phyloP scores from a whole-genome alignment of 2,329 filamentous ascomycete species.

The Clonostachys byssicola region DNA sequence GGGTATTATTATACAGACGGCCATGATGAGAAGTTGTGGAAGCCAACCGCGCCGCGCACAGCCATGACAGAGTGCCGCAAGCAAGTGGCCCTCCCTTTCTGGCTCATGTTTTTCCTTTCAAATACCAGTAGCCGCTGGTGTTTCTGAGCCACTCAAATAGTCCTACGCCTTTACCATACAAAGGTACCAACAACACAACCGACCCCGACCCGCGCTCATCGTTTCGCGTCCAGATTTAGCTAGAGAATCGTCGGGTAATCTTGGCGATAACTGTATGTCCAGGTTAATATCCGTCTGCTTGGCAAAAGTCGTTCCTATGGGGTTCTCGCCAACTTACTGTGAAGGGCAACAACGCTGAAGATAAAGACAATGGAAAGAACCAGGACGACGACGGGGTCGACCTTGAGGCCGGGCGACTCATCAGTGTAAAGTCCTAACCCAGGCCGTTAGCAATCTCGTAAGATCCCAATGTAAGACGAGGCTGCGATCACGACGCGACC shows the following conservation, averaged over 20 bases:
- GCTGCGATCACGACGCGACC: no score
- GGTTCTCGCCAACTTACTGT: slow-evolving; percentile 62
- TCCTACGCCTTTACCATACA: no score
- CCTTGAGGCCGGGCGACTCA: slow-evolving; percentile 94
- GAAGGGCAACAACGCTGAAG: slow-evolving; percentile 94
- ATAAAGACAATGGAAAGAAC: slow-evolving; percentile 97
- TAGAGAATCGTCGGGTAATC: slow-evolving; percentile 82
- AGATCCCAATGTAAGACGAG: no score
- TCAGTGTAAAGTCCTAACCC: slow-evolving; percentile 88
- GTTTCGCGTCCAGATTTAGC: slow-evolving; percentile 30
- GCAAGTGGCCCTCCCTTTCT: no score
- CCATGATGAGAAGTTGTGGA: no score
- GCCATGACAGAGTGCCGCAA: no score
- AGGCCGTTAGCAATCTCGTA: neutral
- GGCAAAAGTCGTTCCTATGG: neutral
- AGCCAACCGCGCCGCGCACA: no score
- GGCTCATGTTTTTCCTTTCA: no score
- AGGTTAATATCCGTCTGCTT: neutral
- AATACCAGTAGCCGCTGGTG: no score
- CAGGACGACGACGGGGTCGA: slow-evolving; percentile 95
- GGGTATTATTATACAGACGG: neutral
- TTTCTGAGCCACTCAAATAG: no score
- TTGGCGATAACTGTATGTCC: slow-evolving; percentile 77
- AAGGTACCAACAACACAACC: neutral
- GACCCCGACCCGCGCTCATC: neutral